These are phyloP conservation scores for Colletotrichum sidae DNA, from an alignment of 2,329 filamentous ascomycete species.

Conservation along the genomic window DNA sequence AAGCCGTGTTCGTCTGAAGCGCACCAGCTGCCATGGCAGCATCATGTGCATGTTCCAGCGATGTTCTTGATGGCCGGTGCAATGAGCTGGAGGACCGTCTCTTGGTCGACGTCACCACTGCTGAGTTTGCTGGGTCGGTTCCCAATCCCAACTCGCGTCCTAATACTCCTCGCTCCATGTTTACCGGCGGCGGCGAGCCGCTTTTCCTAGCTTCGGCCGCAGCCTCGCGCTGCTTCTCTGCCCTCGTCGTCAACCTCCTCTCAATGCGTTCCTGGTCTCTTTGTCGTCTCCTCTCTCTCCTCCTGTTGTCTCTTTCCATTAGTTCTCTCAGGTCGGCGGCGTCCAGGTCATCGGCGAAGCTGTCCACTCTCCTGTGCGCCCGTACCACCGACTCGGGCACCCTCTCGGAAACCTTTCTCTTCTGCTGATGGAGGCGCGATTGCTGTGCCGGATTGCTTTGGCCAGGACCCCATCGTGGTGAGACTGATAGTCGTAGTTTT, in stretches of 20 bases:
- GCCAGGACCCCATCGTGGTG: slow-evolving; percentile 67
- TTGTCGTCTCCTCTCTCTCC: slow-evolving; percentile 79
- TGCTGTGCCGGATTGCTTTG: slow-evolving; percentile 56
- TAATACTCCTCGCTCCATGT: slow-evolving; percentile 70
- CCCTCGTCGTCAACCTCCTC: slow-evolving; percentile 71
- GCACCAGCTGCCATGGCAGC: neutral
- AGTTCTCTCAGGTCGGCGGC: slow-evolving; percentile 86
- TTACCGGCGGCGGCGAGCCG: slow-evolving; percentile 64
- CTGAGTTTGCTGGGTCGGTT: slow-evolving; percentile 59
- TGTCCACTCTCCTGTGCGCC: slow-evolving; percentile 72
- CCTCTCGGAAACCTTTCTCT: slow-evolving; percentile 62
- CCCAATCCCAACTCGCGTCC: slow-evolving; percentile 70
- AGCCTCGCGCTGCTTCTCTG: slow-evolving; percentile 73
- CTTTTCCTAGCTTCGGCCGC: slow-evolving; percentile 64
- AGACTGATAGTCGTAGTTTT: slow-evolving; percentile 79
- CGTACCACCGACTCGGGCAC: slow-evolving; percentile 70
- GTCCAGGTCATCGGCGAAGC: slow-evolving; percentile 87
- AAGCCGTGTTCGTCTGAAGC: slow-evolving; percentile 17
- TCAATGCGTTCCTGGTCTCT: slow-evolving; percentile 76
- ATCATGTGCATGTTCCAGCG: too few species aligned
- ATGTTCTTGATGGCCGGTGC: slow-evolving; percentile 40
- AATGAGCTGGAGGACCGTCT: slow-evolving; percentile 56
- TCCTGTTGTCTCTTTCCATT: slow-evolving; percentile 88
- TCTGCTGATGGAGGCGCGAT: slow-evolving; percentile 54
- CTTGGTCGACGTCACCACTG: slow-evolving; percentile 67